Evolutionary conservation across 2,329 filamentous ascomycete species (phyloP).

Genomic region (Epichloe baconii): DNA sequence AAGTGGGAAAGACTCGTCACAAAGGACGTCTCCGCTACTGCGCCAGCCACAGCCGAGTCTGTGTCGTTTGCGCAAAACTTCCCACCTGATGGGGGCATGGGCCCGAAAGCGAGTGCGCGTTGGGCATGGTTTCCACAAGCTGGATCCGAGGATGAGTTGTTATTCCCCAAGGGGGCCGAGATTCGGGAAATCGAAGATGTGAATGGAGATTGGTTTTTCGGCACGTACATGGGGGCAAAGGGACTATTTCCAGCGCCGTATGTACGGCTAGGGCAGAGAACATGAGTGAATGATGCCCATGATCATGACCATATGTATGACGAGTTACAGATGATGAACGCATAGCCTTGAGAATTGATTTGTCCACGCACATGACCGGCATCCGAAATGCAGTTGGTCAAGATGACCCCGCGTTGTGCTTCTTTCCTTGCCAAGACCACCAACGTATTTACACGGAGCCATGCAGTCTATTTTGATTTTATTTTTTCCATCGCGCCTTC

Average conservation of each 20-base stretch:
- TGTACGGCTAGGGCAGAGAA: constrained; percentile 28
- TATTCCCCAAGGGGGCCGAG: constrained; percentile 74
- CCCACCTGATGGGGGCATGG: constrained; percentile 65
- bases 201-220: constrained; percentile 84
- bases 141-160: constrained; percentile 57
- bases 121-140: constrained; percentile 70
- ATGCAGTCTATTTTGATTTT: too few species aligned
- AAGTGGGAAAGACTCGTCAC: constrained; percentile 35
- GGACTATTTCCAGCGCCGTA: constrained; percentile 75
- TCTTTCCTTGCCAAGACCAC: too few species aligned
- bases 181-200: constrained; percentile 74
- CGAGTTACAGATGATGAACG: neutral
- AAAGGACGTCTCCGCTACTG: constrained; percentile 33
- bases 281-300: neutral
- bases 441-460: too few species aligned
- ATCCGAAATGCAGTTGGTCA: too few species aligned
- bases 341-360: constrained; percentile 30
- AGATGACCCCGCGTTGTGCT: too few species aligned
- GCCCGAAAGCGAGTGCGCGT: constrained; percentile 46
- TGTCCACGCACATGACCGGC: too few species aligned
- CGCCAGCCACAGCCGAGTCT: constrained; percentile 20
- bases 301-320: neutral
- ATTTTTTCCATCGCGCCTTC: too few species aligned
- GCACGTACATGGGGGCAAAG: constrained; percentile 66
- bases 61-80: constrained; percentile 28